Base-by-base conservation (phyloP, 2,329 filamentous ascomycete genomes). In the Pyrenochaeta sp. region DNA sequence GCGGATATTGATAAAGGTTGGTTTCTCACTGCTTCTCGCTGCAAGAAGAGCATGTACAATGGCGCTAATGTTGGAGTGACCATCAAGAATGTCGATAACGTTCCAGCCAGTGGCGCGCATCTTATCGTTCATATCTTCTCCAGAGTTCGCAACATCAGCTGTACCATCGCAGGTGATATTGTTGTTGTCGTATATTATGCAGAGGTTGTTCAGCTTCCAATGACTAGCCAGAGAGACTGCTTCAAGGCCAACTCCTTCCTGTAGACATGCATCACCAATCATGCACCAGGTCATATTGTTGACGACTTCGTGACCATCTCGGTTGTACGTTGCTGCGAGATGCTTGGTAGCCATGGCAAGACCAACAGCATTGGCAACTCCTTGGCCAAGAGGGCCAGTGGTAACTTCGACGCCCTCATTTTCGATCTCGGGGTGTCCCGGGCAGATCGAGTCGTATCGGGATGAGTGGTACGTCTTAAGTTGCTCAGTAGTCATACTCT, bases 271-370 rank as follows among this genome's bases (percentile, higher is more conserved):
- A 84, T 72, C 77, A 15, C 83, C 83, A 40, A 82, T 77, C 77
- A 85, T 85, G 60, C 83, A 86, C 69, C 77, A 87, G 0, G 80
- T 85, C 41, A 76, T 78, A 58, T 83, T 83, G 45, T 77, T 72
- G 4, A 86, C 74, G 1, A 86, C 68, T 0, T 80, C 76, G 44
- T 77, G 80, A 2, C 73, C 76, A 0, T 78, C 52, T 6, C 60
- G 60, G 69, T 88, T 85, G 69, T 88, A 86, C 0, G 85, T 88
- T 1, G 85, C 86, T 23, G 82, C 77, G 60, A 87, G 84, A 47
- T 85, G 78, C 70, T 85, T 86, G 1, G 79, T 77, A 0, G 84
- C 84, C 65, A 85, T 83, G 5, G 85, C 65, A 9, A 68, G 37
- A 10, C 84, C 43, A 82, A 72, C 14, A 82, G 83, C 10, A 84